Conservation (phyloP, 169 alveolate genomes). For the Cryptosporidium ryanae region DNA sequence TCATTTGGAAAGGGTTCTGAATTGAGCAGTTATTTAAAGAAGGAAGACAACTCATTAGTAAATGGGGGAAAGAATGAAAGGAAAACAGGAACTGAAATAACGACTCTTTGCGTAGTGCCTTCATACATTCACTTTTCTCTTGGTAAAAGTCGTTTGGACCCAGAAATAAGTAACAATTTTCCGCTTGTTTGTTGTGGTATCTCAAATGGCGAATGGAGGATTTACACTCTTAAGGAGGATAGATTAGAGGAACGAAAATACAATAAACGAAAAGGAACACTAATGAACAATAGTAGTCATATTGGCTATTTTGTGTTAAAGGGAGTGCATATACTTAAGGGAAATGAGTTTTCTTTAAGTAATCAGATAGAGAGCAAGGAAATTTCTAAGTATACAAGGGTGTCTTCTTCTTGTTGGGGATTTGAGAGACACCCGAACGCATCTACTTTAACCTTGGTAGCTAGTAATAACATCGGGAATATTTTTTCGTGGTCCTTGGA, state of each 20-base stretch:
- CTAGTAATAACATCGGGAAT: constrained; percentile 44
- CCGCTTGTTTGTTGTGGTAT: constrained; percentile 59
- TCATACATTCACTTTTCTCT: constrained; percentile 12
- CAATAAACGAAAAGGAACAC: background rate
- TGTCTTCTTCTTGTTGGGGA: constrained; percentile 38
- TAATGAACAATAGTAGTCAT: background rate
- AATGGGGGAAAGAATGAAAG: background rate
- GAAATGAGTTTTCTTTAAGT: constrained; percentile 28
- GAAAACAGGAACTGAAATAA: background rate
- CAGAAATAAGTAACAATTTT: constrained; percentile 14
- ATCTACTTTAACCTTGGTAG: constrained; percentile 11
- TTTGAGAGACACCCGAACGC: constrained; percentile 1
- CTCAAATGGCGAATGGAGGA: constrained; percentile 74
- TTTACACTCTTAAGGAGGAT: constrained; percentile 31
- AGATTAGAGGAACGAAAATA: background rate
- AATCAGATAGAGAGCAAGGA: constrained; percentile 12
- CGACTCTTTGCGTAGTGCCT: constrained; percentile 49
- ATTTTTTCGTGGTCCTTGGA: constrained; percentile 46
- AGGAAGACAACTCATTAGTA: background rate
- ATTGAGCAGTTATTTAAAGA: background rate
- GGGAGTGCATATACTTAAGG: constrained; percentile 49
- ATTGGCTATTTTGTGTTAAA: constrained; percentile 51
- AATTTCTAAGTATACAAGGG: background rate
- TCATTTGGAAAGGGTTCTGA: constrained; percentile 37
- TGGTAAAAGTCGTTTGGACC: constrained; percentile 7